Percentiles rank a stretch among this genome's conserved stretches.
Evolutionary conservation across 1,139 yeast genomes (phyloP).

Genomic region (Hemisphaericaspora xylanilytica): DNA sequence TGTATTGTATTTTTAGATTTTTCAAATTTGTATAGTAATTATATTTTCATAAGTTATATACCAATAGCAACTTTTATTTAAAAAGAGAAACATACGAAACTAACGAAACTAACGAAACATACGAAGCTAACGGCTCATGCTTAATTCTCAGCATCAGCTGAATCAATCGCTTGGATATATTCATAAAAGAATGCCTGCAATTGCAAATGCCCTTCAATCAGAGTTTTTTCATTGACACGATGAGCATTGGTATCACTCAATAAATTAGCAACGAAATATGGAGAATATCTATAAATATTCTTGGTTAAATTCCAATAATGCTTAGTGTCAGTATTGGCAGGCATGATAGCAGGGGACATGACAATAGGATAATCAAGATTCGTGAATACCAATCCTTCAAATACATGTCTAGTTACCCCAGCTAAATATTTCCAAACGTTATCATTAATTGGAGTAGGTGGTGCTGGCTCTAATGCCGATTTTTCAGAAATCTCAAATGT

Average conservation of each 20-base stretch:
- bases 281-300: conserved; percentile 68
- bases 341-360: conserved; percentile 64
- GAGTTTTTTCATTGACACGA: conserved; percentile 41
- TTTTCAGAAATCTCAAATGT: conserved; percentile 20
- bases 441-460: conserved; percentile 35
- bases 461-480: conserved; percentile 32
- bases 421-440: conserved; percentile 42
- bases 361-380: conserved; percentile 42
- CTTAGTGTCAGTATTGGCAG: conserved; percentile 84
- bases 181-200: conserved; percentile 40
- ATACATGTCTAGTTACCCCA: conserved; percentile 44
- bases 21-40: too few relatives aligned
- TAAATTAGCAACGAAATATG: conserved; percentile 23
- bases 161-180: conserved; percentile 25
- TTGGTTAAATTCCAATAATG: conserved; percentile 73
- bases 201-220: conserved; percentile 39
- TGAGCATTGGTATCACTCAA: conserved; percentile 28
- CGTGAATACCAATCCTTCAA: conserved; percentile 40
- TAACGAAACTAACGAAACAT: too few relatives aligned
- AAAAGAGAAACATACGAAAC: too few relatives aligned
- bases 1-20: background rate
- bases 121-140: too few relatives aligned
- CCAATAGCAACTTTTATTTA: background rate
- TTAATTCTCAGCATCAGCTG: conserved; percentile 18
- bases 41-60: too few relatives aligned